phyloP scores from a whole-genome alignment of 805 yeast genomes.

The Zygosaccharomyces kombuchaensis region DNA sequence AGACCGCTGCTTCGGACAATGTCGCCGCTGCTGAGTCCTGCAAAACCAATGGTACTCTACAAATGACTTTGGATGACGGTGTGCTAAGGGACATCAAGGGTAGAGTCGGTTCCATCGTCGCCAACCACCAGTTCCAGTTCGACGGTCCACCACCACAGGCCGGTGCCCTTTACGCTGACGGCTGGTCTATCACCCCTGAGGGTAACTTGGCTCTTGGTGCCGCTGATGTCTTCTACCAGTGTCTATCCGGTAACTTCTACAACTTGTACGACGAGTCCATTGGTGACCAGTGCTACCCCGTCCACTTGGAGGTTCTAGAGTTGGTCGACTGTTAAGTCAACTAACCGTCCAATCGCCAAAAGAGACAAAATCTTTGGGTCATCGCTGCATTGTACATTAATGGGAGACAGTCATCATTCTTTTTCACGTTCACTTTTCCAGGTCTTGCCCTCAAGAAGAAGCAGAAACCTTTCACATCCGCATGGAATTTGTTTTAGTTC shows the following conservation, averaged over 20 bases:
- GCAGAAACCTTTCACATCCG: slow-evolving; percentile 3
- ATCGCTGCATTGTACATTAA: slow-evolving; percentile 14
- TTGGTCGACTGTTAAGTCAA: slow-evolving; percentile 59
- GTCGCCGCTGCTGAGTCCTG: slow-evolving; percentile 37
- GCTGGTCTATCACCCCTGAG: slow-evolving; percentile 55
- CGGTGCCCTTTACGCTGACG: slow-evolving; percentile 66
- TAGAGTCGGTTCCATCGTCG: slow-evolving; percentile 75
- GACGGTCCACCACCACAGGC: slow-evolving; percentile 88
- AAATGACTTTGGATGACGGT: slow-evolving; percentile 50
- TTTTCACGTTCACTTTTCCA: neutral
- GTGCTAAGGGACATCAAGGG: slow-evolving; percentile 55
- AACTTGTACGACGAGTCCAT: slow-evolving; percentile 65
- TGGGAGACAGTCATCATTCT: slow-evolving; percentile 4
- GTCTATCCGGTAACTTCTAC: slow-evolving; percentile 73
- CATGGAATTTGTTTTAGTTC: neutral
- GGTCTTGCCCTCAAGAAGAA: too few relatives aligned
- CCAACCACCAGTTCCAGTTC: slow-evolving; percentile 81
- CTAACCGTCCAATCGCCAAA: slow-evolving; percentile 38
- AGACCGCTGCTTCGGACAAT: slow-evolving; percentile 15
- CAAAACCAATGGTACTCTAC: slow-evolving; percentile 46
- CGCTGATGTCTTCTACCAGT: slow-evolving; percentile 62
- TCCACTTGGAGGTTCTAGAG: slow-evolving; percentile 56
- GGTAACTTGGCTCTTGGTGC: slow-evolving; percentile 63
- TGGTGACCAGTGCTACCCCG: slow-evolving; percentile 60
- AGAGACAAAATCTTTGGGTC: slow-evolving; percentile 5